phyloP scores from a whole-genome alignment of 164 flowering plant genomes.

The Cinnamomum chago region DNA sequence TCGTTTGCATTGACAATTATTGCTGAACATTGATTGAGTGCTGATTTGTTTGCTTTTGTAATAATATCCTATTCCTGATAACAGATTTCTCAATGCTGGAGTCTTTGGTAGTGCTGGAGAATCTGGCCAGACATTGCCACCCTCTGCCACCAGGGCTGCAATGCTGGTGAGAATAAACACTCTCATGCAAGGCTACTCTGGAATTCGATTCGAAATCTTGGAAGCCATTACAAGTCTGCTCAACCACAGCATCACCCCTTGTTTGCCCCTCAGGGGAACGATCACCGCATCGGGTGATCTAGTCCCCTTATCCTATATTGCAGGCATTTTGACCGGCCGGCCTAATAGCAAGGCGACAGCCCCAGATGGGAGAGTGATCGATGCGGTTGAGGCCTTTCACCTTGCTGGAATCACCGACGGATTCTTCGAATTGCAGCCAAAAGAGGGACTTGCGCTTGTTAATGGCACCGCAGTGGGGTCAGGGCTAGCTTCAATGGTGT shows the following conservation, averaged over 20 bases:
- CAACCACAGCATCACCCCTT: conserved; percentile 25
- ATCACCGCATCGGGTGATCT: conserved; percentile 47
- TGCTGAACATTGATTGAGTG: neutral
- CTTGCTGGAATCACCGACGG: conserved; percentile 24
- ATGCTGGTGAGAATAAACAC: conserved; percentile 37
- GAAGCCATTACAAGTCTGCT: conserved; percentile 24
- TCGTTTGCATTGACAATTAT: neutral
- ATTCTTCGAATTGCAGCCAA: conserved; percentile 32
- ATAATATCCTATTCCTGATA: neutral
- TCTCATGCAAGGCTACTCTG: conserved; percentile 36
- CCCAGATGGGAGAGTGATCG: conserved; percentile 20
- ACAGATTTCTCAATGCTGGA: conserved; percentile 13
- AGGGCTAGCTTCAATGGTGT: conserved; percentile 33
- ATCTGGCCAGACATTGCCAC: conserved; percentile 3
- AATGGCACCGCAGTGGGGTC: conserved; percentile 46
- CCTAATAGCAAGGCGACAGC: conserved; percentile 26
- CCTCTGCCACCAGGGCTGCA: conserved; percentile 27
- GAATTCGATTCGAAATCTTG: conserved; percentile 33
- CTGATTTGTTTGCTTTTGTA: neutral
- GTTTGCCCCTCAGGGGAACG: conserved; percentile 34
- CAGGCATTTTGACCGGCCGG: conserved; percentile 34
- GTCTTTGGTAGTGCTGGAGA: neutral
- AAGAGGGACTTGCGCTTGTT: conserved; percentile 43
- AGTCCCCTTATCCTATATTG: conserved; percentile 40
- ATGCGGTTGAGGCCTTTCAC: conserved; percentile 25